A percentile compares a stretch with the other conserved stretches of the same genome.
phyloP scores from a whole-genome alignment of 805 yeast species.

The Metschnikowia lunata region DNA sequence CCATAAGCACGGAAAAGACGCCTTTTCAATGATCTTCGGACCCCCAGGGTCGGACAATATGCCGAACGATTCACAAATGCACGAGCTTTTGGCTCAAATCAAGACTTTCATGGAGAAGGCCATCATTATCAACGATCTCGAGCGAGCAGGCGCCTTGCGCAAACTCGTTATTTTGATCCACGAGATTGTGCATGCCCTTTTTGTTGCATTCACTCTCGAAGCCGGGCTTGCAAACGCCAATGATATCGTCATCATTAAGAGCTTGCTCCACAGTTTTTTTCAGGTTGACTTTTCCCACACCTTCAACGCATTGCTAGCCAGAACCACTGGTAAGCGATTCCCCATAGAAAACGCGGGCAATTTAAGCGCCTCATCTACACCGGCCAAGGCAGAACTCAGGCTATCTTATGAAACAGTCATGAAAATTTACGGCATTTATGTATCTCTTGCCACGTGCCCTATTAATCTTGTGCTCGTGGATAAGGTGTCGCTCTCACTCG shows the following conservation, averaged over 20 bases:
- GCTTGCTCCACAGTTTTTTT: conserved; percentile 22
- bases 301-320: conserved; percentile 17
- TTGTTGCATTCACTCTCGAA: conserved; percentile 14
- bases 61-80: conserved; percentile 15
- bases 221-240: conserved; percentile 11
- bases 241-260: conserved; percentile 18
- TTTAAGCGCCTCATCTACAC: too few relatives aligned
- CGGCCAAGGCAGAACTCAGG: conserved; percentile 2
- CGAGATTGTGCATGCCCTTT: conserved; percentile 23
- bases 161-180: conserved; percentile 24
- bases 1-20: conserved; percentile 7
- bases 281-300: conserved; percentile 20
- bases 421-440: conserved; percentile 23
- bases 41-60: conserved; percentile 15
- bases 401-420: conserved; percentile 23
- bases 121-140: conserved; percentile 11
- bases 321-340: conserved; percentile 7
- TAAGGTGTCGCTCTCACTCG: conserved; percentile 21
- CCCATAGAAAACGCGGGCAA: conserved; percentile 1
- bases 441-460: conserved; percentile 25
- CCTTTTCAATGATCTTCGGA: conserved; percentile 17
- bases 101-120: conserved; percentile 18
- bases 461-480: conserved; percentile 18
- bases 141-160: conserved; percentile 19
- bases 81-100: conserved; percentile 15